Percentiles rank a stretch among this genome's conserved stretches.
These are phyloP conservation scores for Penicillium verrucosum DNA, from an alignment of 2,329 filamentous ascomycete genomes.

Conservation along the genomic window DNA sequence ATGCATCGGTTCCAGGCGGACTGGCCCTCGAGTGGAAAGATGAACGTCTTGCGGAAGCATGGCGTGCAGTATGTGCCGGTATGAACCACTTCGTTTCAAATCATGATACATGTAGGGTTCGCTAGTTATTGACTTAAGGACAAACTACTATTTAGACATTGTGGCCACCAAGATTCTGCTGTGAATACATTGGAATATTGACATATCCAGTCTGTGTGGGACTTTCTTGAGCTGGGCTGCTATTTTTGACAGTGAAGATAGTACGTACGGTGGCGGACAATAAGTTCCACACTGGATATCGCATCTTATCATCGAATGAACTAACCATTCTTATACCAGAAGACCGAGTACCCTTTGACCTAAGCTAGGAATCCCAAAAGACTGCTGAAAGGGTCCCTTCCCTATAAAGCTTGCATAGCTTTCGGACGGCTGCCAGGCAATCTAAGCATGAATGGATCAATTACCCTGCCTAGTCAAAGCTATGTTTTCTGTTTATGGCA, in stretches of 20 bases:
- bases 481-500: too few relatives aligned
- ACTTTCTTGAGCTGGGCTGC: background rate
- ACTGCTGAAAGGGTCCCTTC: background rate
- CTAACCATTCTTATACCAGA: too few relatives aligned
- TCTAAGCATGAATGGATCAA: background rate
- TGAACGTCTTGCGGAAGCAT: background rate
- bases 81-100: background rate
- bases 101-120: background rate
- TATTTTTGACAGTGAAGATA: background rate
- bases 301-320: too few relatives aligned
- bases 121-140: background rate
- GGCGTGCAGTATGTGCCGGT: background rate
- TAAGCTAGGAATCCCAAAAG: too few relatives aligned
- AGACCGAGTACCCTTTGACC: too few relatives aligned
- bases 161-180: background rate
- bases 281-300: too few relatives aligned
- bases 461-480: background rate
- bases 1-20: background rate
- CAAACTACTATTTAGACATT: background rate
- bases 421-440: background rate
- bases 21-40: background rate
- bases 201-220: background rate
- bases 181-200: background rate
- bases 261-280: background rate
- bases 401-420: background rate